A percentile compares a stretch with the other conserved stretches of the same genome.
phyloP scores from a whole-genome alignment of 2,329 filamentous ascomycete genomes.

The Madurella mycetomatis region DNA sequence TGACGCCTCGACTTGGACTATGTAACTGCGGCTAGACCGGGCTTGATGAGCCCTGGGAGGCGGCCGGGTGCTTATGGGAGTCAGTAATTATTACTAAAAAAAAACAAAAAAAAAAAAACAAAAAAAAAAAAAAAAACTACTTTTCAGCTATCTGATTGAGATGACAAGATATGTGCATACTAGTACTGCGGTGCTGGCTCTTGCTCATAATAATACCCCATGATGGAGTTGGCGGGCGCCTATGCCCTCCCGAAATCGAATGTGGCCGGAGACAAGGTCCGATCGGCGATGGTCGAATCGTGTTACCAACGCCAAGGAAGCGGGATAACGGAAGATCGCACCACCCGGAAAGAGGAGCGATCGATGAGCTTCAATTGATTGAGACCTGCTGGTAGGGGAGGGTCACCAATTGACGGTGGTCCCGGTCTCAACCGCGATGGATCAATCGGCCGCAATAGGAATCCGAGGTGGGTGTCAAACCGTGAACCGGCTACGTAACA shows the following conservation, averaged over 20 bases:
- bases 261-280: background rate
- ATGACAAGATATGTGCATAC: background rate
- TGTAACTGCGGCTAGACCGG: background rate
- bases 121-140: no score
- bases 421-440: background rate
- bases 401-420: background rate
- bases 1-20: constrained; percentile 10
- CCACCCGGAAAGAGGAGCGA: background rate
- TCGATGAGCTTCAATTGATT: background rate
- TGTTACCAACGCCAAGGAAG: background rate
- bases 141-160: background rate
- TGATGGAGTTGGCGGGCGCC: background rate
- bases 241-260: background rate
- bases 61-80: constrained; percentile 4
- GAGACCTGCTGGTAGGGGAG: background rate
- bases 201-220: constrained; percentile 14
- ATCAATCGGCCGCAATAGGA: background rate
- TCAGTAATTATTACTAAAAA: background rate
- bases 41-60: constrained; percentile 10
- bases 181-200: constrained; percentile 13
- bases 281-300: background rate
- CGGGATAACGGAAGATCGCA: background rate
- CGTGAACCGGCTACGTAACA: background rate
- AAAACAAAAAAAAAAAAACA: background rate
- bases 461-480: background rate